phyloP scores from a whole-genome alignment of 352 stramenopile genomes.

The Phytophthora kernoviae region DNA sequence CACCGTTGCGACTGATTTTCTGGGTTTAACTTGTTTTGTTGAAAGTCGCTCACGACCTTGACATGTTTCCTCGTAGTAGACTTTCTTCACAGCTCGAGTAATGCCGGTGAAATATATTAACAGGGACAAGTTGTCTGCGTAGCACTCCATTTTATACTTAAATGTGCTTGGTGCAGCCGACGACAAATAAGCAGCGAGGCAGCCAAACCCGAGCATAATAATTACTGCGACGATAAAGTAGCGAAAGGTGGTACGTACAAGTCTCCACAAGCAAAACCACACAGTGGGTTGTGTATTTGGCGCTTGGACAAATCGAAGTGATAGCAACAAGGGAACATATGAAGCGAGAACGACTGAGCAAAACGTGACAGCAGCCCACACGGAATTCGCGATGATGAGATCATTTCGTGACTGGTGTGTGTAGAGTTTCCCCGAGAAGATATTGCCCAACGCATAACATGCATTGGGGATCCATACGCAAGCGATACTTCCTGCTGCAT shows the following conservation, averaged over 20 bases:
- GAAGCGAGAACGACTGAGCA: slow-evolving; percentile 9
- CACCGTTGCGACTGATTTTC: neutral
- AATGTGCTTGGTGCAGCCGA: neutral
- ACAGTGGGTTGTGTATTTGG: neutral
- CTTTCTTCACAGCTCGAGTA: slow-evolving; percentile 6
- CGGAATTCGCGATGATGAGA: slow-evolving; percentile 16
- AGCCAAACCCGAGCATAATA: slow-evolving; percentile 2
- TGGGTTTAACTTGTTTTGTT: neutral
- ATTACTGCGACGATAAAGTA: slow-evolving; percentile 8
- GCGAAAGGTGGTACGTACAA: slow-evolving; percentile 4
- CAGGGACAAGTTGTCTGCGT: slow-evolving; percentile 15
- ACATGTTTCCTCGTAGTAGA: slow-evolving; percentile 23
- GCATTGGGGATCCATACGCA: slow-evolving; percentile 16
- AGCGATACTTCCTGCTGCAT: slow-evolving; percentile 17
- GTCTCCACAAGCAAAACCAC: slow-evolving; percentile 10
- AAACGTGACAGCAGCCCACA: slow-evolving; percentile 12
- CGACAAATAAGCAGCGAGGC: slow-evolving; percentile 7
- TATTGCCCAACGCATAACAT: slow-evolving; percentile 13
- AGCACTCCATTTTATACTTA: slow-evolving; percentile 30
- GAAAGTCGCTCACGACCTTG: slow-evolving; percentile 7
- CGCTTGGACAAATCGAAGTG: slow-evolving; percentile 10
- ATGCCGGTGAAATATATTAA: slow-evolving; percentile 18
- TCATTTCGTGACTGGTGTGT: slow-evolving; percentile 6
- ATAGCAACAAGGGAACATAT: slow-evolving; percentile 6
- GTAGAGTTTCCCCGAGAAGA: slow-evolving; percentile 19